Evolutionary conservation across 495 filamentous ascomycete genomes (phyloP), one percentile per base, ranked within the genome.

Genomic region (Pyrenopolyporus hunteri): DNA sequence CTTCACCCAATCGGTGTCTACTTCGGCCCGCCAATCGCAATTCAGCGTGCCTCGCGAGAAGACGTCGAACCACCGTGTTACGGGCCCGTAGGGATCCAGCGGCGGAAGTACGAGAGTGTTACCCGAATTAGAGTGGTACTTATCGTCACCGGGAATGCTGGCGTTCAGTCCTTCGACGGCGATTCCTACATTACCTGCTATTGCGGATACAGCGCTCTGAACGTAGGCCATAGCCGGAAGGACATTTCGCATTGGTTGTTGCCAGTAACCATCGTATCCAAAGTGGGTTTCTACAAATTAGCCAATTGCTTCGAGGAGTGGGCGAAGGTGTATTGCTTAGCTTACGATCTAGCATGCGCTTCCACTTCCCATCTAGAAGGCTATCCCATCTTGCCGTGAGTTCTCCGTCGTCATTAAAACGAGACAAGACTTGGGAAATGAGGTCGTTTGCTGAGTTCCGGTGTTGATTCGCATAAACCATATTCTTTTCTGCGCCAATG

Each of bases 201-300:
- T 66, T 3, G 83, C 80, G 6, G 77, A 79, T 48, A 85, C 84
- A 3, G 75, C 61, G 0, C 76, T 76, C 64, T 86, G 82, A 16
- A 85, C 81, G 64, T 82, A 85, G 6, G 79, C 58, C 66, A 89
- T 75, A n/a, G 77, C 74, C 2, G 87, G 87, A 17, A 87, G 76
- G 1, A 79, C 79, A 64, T 90, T 87, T 23, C 87, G 76, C 87
- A 89, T 90, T 2, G 87, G 82, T 66, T 89, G 87, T 66, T 90
- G 87, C 86, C 84, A 84, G 70, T 82, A 82, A 32, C 74, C 75
- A 16, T 80, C 73, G 33, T 78, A 83, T 20, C 80, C 79, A 13
- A 83, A 72, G 58, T 83, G 80, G 1, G 80, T 81, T 73, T 82
- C 78, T 80, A 57, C 3, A 33, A 23, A 9, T 46, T 43, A 48